phyloP scores from a whole-genome alignment of 1,284 basidiomycete genomes.

The Puccinia horiana region DNA sequence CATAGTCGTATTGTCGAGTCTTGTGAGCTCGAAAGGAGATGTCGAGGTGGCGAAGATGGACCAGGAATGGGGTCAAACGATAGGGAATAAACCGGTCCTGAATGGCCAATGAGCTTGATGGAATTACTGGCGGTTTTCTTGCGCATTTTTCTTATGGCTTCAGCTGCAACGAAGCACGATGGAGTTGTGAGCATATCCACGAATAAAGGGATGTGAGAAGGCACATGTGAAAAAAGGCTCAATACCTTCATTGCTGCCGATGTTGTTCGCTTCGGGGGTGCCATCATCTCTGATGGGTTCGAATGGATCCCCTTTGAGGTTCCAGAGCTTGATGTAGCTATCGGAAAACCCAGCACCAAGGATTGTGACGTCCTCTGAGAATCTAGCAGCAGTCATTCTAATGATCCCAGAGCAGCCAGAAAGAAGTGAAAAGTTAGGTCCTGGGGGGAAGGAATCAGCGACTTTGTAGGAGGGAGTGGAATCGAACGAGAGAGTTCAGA shows the following conservation, averaged over 20 bases:
- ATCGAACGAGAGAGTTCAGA: constrained; percentile 22
- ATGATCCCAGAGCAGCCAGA: constrained; percentile 18
- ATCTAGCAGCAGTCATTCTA: constrained; percentile 81
- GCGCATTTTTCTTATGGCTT: constrained; percentile 68
- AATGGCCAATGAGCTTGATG: constrained; percentile 92
- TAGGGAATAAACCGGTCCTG: constrained; percentile 90
- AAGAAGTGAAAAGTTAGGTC: constrained; percentile 35
- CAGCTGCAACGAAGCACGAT: constrained; percentile 60
- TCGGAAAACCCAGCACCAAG: constrained; percentile 96
- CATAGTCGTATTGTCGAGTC: constrained; percentile 89
- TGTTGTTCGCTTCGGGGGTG: constrained; percentile 68
- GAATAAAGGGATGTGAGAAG: constrained; percentile 17
- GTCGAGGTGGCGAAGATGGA: constrained; percentile 78
- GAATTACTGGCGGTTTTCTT: constrained; percentile 79
- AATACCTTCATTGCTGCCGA: constrained; percentile 70
- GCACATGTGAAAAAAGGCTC: constrained; percentile 55
- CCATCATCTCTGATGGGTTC: constrained; percentile 65
- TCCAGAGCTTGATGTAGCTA: constrained; percentile 94
- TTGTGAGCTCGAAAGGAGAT: constrained; percentile 88
- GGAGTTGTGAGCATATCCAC: background rate
- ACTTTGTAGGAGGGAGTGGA: constrained; percentile 3
- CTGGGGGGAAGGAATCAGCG: constrained; percentile 19
- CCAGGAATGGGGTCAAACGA: constrained; percentile 89
- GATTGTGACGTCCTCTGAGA: constrained; percentile 88
- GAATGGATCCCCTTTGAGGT: constrained; percentile 85